Conservation (phyloP, 441 rosid genomes). For the Populus hybrid region DNA sequence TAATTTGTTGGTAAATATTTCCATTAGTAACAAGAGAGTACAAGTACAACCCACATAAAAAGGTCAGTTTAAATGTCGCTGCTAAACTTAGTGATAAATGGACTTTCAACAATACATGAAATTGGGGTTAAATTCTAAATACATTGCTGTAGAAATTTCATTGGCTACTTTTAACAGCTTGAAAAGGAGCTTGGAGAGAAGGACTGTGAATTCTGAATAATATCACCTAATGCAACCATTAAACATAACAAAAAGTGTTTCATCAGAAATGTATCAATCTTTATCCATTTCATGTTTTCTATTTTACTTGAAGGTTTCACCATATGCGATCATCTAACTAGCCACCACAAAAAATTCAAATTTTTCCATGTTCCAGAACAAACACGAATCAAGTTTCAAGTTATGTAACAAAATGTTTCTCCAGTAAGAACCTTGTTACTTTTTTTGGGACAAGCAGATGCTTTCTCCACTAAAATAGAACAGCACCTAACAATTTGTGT, state of each 20-base stretch:
- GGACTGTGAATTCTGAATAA: neutral
- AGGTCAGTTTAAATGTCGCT: neutral
- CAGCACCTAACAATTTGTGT: neutral
- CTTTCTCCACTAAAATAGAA: neutral
- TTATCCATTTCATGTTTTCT: neutral
- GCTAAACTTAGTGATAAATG: neutral
- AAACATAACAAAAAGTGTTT: neutral
- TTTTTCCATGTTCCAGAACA: neutral
- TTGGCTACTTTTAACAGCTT: neutral
- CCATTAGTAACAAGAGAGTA: neutral
- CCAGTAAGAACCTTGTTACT: neutral
- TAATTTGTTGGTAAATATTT: neutral
- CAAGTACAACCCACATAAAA: neutral
- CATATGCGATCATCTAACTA: neutral
- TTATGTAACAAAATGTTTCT: neutral
- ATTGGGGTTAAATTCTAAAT: neutral
- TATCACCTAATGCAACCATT: neutral
- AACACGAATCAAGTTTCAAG: neutral
- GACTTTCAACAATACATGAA: neutral
- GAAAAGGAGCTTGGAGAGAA: neutral
- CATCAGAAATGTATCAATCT: neutral
- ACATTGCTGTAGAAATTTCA: neutral
- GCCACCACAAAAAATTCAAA: neutral
- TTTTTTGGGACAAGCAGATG: neutral
- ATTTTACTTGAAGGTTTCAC: neutral